Percentiles rank a stretch among this genome's conserved stretches.
These are phyloP conservation scores for Colletotrichum brevisporum DNA, from an alignment of 2,329 filamentous ascomycete genomes.

Conservation along the genomic window DNA sequence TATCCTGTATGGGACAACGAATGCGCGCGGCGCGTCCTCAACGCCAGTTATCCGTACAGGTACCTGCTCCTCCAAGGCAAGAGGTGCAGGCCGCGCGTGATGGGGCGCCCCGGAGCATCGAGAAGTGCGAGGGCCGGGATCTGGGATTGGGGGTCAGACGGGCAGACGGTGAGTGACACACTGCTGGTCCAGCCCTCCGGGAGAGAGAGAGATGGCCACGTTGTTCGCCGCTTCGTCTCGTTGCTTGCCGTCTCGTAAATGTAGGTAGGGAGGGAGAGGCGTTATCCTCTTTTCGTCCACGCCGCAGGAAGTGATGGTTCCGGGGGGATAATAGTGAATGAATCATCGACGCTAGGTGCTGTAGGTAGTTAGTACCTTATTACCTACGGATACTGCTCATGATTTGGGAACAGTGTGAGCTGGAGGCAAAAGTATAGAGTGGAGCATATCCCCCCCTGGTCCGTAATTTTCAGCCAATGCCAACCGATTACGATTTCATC, in stretches of 20 bases:
- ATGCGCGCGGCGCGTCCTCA: neutral
- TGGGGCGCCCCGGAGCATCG: neutral
- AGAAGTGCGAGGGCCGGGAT: constrained; percentile 21
- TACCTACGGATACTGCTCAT: too few relatives aligned
- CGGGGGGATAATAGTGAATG: neutral
- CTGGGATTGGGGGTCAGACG: constrained; percentile 9
- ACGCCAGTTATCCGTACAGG: neutral
- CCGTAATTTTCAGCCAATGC: constrained; percentile 10
- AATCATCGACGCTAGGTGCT: neutral
- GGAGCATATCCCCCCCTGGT: neutral
- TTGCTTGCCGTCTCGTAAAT: neutral
- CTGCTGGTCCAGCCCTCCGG: too few relatives aligned
- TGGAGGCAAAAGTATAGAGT: too few relatives aligned
- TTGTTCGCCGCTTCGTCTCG: neutral
- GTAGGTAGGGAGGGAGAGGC: neutral
- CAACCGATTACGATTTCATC: constrained; percentile 13
- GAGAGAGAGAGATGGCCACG: neutral
- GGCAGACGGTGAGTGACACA: neutral
- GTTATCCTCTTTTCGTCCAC: neutral
- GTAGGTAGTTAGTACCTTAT: too few relatives aligned
- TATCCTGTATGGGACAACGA: constrained; percentile 4
- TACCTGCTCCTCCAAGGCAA: neutral
- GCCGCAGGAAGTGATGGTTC: neutral
- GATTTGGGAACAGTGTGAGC: too few relatives aligned
- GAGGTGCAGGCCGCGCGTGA: neutral